A percentile compares a stretch with the other conserved stretches of the same genome.
Conservation (phyloP, 139 green algal genomes). For the Coelastrella sp. region DNA sequence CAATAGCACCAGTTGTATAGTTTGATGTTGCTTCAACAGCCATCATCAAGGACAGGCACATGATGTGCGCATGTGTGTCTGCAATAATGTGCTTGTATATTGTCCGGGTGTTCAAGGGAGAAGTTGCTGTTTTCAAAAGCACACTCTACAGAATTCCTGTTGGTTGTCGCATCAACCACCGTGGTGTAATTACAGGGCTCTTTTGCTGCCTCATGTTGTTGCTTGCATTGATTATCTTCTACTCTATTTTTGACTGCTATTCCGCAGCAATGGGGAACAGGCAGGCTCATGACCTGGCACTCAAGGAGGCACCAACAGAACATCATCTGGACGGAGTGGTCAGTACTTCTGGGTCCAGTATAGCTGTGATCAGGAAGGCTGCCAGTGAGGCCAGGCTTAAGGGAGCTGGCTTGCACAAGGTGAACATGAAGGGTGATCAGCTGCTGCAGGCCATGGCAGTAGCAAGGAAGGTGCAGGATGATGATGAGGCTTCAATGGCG, state of each 20-base stretch:
- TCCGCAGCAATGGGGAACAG: background rate
- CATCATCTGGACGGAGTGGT: background rate
- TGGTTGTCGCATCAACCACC: too few relatives aligned
- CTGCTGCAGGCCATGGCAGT: background rate
- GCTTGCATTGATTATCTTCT: background rate
- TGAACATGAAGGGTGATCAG: background rate
- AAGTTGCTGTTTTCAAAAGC: too few relatives aligned
- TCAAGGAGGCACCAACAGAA: background rate
- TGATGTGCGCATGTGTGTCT: too few relatives aligned
- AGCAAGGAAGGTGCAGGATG: background rate
- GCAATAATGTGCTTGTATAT: too few relatives aligned
- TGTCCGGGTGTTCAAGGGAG: too few relatives aligned
- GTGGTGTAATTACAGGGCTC: background rate
- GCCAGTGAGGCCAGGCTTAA: background rate
- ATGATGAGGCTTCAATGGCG: background rate
- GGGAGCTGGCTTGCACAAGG: background rate
- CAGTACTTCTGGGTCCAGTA: background rate
- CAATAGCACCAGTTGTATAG: too few relatives aligned
- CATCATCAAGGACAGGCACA: too few relatives aligned
- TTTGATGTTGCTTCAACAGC: too few relatives aligned
- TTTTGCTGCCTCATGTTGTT: background rate
- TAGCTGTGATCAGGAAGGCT: background rate
- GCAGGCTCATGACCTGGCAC: background rate
- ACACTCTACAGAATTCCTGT: too few relatives aligned
- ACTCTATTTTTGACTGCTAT: background rate